phyloP scores from a whole-genome alignment of 2,329 filamentous ascomycete genomes.

The Penicillium hordei region DNA sequence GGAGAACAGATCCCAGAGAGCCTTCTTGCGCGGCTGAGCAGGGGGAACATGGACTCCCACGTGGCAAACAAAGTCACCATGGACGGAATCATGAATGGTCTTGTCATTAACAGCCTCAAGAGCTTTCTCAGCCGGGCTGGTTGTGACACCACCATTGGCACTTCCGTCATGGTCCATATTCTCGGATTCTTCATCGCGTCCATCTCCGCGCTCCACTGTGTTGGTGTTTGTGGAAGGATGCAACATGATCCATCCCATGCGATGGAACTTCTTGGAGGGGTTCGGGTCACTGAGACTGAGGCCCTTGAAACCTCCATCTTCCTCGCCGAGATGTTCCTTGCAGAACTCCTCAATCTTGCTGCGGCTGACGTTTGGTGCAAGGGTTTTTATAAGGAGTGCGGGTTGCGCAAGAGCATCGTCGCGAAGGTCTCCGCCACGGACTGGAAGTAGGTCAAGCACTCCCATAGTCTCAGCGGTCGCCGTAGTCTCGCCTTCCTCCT shows the following conservation, averaged over 20 bases:
- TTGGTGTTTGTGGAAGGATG: constrained; percentile 72
- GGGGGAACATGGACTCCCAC: constrained; percentile 94
- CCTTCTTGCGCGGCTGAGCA: constrained; percentile 83
- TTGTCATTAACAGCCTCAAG: constrained; percentile 96
- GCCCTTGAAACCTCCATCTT: constrained; percentile 91
- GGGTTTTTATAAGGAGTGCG: constrained; percentile 94
- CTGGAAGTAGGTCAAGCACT: constrained; percentile 85
- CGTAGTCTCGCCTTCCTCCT: constrained; percentile 91
- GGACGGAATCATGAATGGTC: constrained; percentile 89
- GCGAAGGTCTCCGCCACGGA: constrained; percentile 77
- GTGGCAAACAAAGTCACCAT: constrained; percentile 95
- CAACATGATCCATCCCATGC: constrained; percentile 98
- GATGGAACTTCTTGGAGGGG: constrained; percentile 92
- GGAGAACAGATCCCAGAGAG: constrained; percentile 94
- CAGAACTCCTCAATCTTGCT: constrained; percentile 92
- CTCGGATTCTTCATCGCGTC: constrained; percentile 65
- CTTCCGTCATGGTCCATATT: constrained; percentile 46
- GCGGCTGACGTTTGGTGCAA: constrained; percentile 92
- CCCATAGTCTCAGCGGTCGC: constrained; percentile 89
- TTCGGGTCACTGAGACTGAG: constrained; percentile 95
- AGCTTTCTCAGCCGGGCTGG: constrained; percentile 73
- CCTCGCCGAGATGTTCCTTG: constrained; percentile 88
- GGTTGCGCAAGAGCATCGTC: constrained; percentile 88
- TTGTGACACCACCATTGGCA: constrained; percentile 32
- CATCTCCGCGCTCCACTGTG: constrained; percentile 69